Base-by-base conservation (phyloP, 2,329 filamentous ascomycete species). In the Neofusicoccum parvum region DNA sequence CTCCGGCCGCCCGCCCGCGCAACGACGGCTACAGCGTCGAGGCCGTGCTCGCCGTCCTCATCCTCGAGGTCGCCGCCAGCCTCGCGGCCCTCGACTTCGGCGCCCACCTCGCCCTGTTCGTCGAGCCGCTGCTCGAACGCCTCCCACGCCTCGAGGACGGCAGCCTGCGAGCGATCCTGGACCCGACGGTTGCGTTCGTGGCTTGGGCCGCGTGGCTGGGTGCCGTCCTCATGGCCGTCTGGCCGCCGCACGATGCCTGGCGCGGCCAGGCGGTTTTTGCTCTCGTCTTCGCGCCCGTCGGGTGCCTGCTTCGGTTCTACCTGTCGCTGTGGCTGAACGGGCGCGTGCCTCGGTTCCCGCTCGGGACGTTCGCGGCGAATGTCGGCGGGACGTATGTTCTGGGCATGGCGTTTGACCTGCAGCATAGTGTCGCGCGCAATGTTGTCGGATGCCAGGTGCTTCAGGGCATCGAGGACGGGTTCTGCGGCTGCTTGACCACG, bases 321-420 rank as follows among this genome's bases (percentile, higher is more conserved):
- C 77, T 86, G 0, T 90, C 91, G 0, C 74, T 90, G 5, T 76
- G 81, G 23, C 84, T 97, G 15, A 97, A 97, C 71, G 80, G 85
- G 0, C 82, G 86, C 17, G 70, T 87, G 0, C 76, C 87, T 0
- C 79, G 83, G 0, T 97, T 97, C 69, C 94, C 94, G 0, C 76
- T 97, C 0, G 94, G 94, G 1, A 98, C 94, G 0, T 97, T 97
- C 71, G 79, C 81, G 0, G 92, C 90, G 23, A 97, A 97, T 72
- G 82, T 96, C 3, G 74, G 89, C 10, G 94, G 94, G 3, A 93
- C 92, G 0, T 84, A 85, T 0, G 77, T 97, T 15, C 76, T 96
- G 59, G 93, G 87, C 12, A 88, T 92, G 84, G 85, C 88, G 32
- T 96, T 87, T 80, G 91, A 96, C 72, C 79, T 96, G 60, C 91